Evolutionary conservation across 1,139 yeast genomes (phyloP).

Genomic region (Diutina siamensis): DNA sequence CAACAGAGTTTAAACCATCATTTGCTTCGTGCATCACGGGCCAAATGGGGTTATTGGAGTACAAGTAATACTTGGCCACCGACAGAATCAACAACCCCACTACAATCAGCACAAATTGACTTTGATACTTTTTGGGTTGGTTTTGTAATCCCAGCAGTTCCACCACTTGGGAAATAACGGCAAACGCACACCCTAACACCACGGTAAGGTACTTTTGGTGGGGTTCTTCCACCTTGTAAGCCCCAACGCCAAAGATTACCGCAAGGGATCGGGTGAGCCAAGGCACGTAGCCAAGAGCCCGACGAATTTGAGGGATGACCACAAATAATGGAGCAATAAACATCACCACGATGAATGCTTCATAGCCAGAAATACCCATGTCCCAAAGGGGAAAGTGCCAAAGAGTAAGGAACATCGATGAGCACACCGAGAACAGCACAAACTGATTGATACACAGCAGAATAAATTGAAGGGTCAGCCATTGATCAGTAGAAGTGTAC

Average conservation of each 20-base stretch:
- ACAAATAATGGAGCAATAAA: constrained; percentile 50
- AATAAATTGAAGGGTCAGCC: constrained; percentile 21
- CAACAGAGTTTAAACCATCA: constrained; percentile 77
- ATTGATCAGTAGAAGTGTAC: neutral
- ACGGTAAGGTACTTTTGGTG: constrained; percentile 53
- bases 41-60: constrained; percentile 92
- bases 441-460: constrained; percentile 46
- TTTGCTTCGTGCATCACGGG: constrained; percentile 79
- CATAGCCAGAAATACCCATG: constrained; percentile 96
- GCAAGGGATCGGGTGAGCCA: constrained; percentile 42
- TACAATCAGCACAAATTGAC: constrained; percentile 51
- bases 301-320: constrained; percentile 39
- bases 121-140: constrained; percentile 31
- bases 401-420: constrained; percentile 73
- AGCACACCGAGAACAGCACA: constrained; percentile 73
- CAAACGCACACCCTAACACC: constrained; percentile 57
- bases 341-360: constrained; percentile 48
- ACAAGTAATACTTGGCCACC: constrained; percentile 61
- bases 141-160: constrained; percentile 40
- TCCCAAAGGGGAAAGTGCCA: constrained; percentile 98
- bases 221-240: constrained; percentile 60
- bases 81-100: constrained; percentile 68
- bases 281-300: constrained; percentile 28
- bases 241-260: constrained; percentile 61
- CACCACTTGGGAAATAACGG: constrained; percentile 48